phyloP scores from a whole-genome alignment of 306 rosid genomes.

The Carpinus fangiana region DNA sequence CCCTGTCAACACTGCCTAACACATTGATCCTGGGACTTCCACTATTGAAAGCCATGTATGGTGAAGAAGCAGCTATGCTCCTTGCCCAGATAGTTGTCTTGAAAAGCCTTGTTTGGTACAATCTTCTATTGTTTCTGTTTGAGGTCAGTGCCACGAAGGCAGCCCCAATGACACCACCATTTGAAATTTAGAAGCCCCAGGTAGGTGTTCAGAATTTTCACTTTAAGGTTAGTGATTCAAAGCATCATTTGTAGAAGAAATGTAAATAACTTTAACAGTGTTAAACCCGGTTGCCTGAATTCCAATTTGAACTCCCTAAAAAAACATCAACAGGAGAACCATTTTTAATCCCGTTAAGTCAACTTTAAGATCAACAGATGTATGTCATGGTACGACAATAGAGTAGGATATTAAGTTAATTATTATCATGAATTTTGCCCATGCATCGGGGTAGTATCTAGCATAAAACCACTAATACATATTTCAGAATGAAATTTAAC shows the following conservation, averaged over 20 bases:
- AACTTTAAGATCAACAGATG: conserved; percentile 20
- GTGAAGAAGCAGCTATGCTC: conserved; percentile 51
- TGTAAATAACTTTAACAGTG: conserved; percentile 5
- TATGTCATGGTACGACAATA: not conserved
- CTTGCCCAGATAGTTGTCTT: conserved; percentile 79
- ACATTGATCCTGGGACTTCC: conserved; percentile 92
- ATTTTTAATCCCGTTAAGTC: conserved; percentile 31
- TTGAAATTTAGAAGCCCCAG: conserved; percentile 47
- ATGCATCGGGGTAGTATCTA: conserved; percentile 6
- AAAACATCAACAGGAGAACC: conserved; percentile 9
- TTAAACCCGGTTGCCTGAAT: conserved; percentile 11
- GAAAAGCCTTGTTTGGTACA: conserved; percentile 91
- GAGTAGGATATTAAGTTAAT: not conserved
- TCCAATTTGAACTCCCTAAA: conserved; percentile 20
- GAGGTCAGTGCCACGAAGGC: conserved; percentile 73
- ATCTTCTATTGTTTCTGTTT: conserved; percentile 68
- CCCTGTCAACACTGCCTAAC: conserved; percentile 85
- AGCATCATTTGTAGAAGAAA: conserved; percentile 11
- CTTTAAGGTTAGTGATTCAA: conserved; percentile 4
- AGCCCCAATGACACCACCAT: conserved; percentile 51
- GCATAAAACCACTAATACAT: not conserved
- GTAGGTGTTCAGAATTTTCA: conserved; percentile 38
- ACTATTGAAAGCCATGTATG: conserved; percentile 87
- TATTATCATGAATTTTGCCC: not conserved
- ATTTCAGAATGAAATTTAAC: not conserved